Evolutionary conservation across 2,329 filamentous ascomycete genomes (phyloP), one percentile per base, ranked within the genome.

Genomic region (Emergomyces orientalis): DNA sequence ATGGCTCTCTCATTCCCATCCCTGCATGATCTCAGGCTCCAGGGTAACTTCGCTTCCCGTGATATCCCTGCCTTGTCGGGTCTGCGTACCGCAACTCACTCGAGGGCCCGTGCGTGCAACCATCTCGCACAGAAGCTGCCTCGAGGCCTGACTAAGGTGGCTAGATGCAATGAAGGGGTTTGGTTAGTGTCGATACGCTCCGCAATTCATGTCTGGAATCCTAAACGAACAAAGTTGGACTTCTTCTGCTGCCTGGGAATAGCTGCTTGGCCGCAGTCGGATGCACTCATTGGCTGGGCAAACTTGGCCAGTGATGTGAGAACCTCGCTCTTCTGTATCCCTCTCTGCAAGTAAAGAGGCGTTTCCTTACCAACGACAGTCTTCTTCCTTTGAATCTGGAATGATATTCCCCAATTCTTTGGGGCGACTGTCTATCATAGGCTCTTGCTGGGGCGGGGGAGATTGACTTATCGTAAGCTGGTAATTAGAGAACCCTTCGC

Each of bases 81-180:
- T n/a, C n/a, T 56, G 19, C n/a, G 32, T 39, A 22, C 30, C 32
- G n/a, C 9, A 22, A 39, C 30, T 25, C 13, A 25, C 32, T 56
- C 7, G n/a, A 37, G n/a, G 54, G 54, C 34, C 52, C 54, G 54
- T 56, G 32, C 54, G n/a, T 56, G 54, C 54, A 37, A 37, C 17
- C 54, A 3, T n/a, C 11, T 32, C 22, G 54, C n/a, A 32, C 7
- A 34, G 17, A 11, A 14, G 11, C 32, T 37, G 8, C 25, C 34
- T n/a, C 1, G 3, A 7, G 19, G 17, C 27, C 17, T 22, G 54
- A 17, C n/a, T 39, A 22, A 14, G 32, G 34, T 22, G 5, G n/a
- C 13, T 17, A 4, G n/a, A 25, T 34, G 27, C 34, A 3, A 22
- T 17, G 7, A 32, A 32, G 3, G 11, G 3, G 19, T 8, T 9